Conservation (phyloP, 1,284 basidiomycete species). For the Lignosus rhinocerotis region DNA sequence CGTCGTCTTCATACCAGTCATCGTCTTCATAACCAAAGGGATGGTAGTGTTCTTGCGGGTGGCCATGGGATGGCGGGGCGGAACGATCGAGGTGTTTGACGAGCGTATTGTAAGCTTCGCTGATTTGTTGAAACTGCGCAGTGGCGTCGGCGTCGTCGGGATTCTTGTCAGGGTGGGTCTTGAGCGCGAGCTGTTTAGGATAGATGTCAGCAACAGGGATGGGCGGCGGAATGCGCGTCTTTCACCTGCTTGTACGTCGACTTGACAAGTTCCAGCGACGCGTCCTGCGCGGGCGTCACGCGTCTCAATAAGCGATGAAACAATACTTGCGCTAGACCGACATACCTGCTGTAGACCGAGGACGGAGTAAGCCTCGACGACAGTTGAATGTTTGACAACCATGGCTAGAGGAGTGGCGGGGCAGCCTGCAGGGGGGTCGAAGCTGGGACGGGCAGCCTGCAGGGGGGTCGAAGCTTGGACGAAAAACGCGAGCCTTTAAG, state of each 20-base stretch:
- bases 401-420: conserved; percentile 26
- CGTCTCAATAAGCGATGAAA: background rate
- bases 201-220: background rate
- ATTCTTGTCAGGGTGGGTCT: conserved; percentile 76
- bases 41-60: conserved; percentile 14
- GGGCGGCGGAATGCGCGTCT: background rate
- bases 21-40: conserved; percentile 26
- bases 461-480: background rate
- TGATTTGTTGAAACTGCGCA: conserved; percentile 63
- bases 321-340: conserved; percentile 1
- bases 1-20: conserved; percentile 34
- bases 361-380: conserved; percentile 52
- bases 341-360: conserved; percentile 62
- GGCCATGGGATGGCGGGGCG: conserved; percentile 26
- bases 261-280: conserved; percentile 63
- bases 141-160: conserved; percentile 63
- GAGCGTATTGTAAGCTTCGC: conserved; percentile 66
- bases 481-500: conserved; percentile 18
- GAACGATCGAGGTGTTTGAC: conserved; percentile 52
- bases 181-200: conserved; percentile 54
- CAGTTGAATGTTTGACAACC: conserved; percentile 37
- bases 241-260: conserved; percentile 65
- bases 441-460: conserved; percentile 5
- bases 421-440: background rate
- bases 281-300: conserved; percentile 42